These are phyloP conservation scores for Cercospora citrullina DNA, from an alignment of 2,329 filamentous ascomycete genomes.

Conservation along the genomic window DNA sequence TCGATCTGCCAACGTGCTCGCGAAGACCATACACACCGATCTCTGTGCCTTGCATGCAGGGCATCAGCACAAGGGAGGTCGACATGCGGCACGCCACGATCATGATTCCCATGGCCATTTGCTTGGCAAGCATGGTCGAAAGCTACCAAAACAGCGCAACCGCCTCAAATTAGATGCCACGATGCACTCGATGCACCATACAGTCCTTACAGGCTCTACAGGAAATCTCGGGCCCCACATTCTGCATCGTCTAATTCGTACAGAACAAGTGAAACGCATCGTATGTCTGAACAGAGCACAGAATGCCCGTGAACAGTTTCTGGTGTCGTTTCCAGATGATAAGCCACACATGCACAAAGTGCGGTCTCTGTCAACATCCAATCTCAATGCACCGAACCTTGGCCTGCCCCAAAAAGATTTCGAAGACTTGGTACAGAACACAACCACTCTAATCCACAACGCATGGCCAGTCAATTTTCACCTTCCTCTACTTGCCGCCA, in stretches of 20 bases:
- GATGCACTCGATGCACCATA: constrained; percentile 1
- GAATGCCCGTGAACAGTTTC: constrained; percentile 21
- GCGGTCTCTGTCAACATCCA: constrained; percentile 6
- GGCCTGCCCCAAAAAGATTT: constrained; percentile 30
- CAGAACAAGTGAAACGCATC: constrained; percentile 28
- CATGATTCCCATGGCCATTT: not conserved
- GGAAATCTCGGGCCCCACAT: constrained; percentile 41
- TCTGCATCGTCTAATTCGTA: constrained; percentile 35
- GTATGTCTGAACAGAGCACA: constrained; percentile 36
- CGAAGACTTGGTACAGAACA: constrained; percentile 23
- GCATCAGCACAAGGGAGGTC: not conserved
- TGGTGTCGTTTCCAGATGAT: constrained; percentile 23
- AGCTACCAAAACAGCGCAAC: not conserved
- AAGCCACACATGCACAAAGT: not conserved
- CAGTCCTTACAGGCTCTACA: constrained; percentile 42
- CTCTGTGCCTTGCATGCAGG: not conserved
- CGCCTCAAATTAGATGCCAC: not conserved
- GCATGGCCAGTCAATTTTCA: constrained; percentile 45
- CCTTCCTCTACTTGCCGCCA: constrained; percentile 34
- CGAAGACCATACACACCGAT: not conserved
- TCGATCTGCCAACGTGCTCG: not conserved
- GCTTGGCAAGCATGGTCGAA: not conserved
- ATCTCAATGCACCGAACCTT: constrained; percentile 28
- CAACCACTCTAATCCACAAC: constrained; percentile 40
- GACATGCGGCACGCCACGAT: not conserved